Percentiles rank a stretch among this genome's conserved stretches.
phyloP scores from a whole-genome alignment of 768 basidiomycete genomes.

The Boletus reticulatus region DNA sequence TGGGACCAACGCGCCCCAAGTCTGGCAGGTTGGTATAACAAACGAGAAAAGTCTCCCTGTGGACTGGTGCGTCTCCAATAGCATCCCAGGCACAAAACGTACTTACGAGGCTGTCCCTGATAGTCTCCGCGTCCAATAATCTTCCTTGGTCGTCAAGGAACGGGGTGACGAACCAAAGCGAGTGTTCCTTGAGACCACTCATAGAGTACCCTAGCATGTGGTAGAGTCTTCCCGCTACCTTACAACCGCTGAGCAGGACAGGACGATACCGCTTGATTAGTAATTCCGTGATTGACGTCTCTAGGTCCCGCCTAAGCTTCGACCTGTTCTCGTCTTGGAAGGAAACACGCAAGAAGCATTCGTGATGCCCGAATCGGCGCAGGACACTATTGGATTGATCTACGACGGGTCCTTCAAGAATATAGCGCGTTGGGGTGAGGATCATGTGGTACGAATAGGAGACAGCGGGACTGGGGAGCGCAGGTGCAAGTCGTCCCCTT shows the following conservation, averaged over 20 bases:
- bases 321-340: slow-evolving; percentile 47
- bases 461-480: slow-evolving; percentile 16
- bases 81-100: not conserved
- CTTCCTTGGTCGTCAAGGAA: slow-evolving; percentile 33
- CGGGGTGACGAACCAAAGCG: slow-evolving; percentile 47
- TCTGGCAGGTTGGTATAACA: slow-evolving; percentile 42
- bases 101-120: slow-evolving; percentile 36
- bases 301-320: slow-evolving; percentile 34
- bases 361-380: slow-evolving; percentile 35
- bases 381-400: slow-evolving; percentile 39
- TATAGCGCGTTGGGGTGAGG: slow-evolving; percentile 38
- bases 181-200: slow-evolving; percentile 50
- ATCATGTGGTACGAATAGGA: slow-evolving; percentile 38
- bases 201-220: slow-evolving; percentile 52
- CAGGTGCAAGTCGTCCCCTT: slow-evolving; percentile 21
- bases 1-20: slow-evolving; percentile 54
- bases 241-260: slow-evolving; percentile 32
- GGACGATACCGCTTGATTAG: slow-evolving; percentile 35
- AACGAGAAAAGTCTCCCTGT: slow-evolving; percentile 40
- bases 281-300: slow-evolving; percentile 30
- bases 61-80: not conserved
- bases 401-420: slow-evolving; percentile 39
- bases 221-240: slow-evolving; percentile 43
- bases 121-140: slow-evolving; percentile 23
- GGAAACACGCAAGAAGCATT: slow-evolving; percentile 47